phyloP scores from a whole-genome alignment of 129 eudicot species.

The Lactuca sativa region DNA sequence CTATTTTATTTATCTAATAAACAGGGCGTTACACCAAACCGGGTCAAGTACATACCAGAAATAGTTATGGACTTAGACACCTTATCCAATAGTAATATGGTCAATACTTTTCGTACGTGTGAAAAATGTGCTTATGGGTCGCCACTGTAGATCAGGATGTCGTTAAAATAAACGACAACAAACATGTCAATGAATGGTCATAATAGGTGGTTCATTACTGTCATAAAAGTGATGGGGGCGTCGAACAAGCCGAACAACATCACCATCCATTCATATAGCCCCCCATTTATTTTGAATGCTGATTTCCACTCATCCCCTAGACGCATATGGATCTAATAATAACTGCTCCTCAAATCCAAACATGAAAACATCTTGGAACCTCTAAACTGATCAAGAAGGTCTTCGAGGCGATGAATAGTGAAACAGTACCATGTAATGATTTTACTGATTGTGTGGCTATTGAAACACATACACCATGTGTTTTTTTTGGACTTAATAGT shows the following conservation, averaged over 20 bases:
- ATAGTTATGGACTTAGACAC: too few species aligned
- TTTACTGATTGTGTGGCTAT: not conserved
- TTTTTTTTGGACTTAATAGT: not conserved
- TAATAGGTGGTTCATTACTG: too few species aligned
- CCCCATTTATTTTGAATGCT: not conserved
- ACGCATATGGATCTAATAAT: not conserved
- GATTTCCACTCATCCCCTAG: not conserved
- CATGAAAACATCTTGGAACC: not conserved
- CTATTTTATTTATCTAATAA: too few species aligned
- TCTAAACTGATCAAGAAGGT: not conserved
- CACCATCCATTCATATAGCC: not conserved
- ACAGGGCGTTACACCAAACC: too few species aligned
- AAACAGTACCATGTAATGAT: not conserved
- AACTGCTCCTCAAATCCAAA: not conserved
- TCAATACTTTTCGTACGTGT: too few species aligned
- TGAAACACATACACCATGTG: not conserved
- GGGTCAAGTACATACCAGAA: too few species aligned
- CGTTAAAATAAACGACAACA: too few species aligned
- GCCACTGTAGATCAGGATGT: too few species aligned
- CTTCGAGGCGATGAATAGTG: constrained; percentile 1
- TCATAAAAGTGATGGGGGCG: not conserved
- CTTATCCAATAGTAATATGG: too few species aligned
- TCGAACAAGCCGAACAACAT: not conserved
- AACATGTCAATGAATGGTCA: too few species aligned
- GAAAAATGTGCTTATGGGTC: too few species aligned